Evolutionary conservation across 495 filamentous ascomycete genomes (phyloP), one percentile per base, ranked within the genome.

Genomic region (Lasiosphaeriaceae sp.): DNA sequence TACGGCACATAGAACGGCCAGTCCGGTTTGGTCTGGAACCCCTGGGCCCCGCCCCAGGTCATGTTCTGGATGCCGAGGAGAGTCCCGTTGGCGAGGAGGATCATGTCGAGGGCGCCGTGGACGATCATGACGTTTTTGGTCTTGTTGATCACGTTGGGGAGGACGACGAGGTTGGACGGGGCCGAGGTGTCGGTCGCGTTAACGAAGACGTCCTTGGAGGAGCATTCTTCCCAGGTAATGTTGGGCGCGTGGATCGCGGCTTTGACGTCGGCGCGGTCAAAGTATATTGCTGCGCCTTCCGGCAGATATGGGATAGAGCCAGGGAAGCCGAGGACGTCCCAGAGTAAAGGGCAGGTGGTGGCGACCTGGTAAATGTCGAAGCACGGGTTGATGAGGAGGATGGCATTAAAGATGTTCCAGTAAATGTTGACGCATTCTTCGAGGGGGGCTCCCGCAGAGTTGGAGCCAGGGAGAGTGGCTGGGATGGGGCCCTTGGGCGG

Each of bases 51-150:
- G 54, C 83, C 81, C 86, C 87, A 93, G 0, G 88, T 92, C 88
- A 93, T 90, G 67, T 92, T 92, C 62, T 94, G 89, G 39, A 93
- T 87, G 19, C 80, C 83, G 14, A 88, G 71, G 0, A 94, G 75
- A 0, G 86, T 84, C 11, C 89, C 87, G 60, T 90, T 87, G 47
- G 76, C 57, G 22, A 89, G 73, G 4, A 90, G 72, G 37, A 84
- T 58, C 59, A 71, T 80, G 53, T 86, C 84, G 48, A 80, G 68
- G n/a, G 68, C 59, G 19, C 86, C 88, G 62, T 91, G 86, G 7
- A 68, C 81, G 62, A 92, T 83, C 35, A 92, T 75, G 8, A 87
- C 86, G 47, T 84, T 81, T 23, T 89, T 78, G 1, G 84, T 85
- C 22, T 76, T 72, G 58, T 91, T 87, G 55, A 92, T 90, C n/a